Evolutionary conservation across 495 filamentous ascomycete species (phyloP), one percentile per base, ranked within the genome.

Genomic region (Xylaria palmicola): DNA sequence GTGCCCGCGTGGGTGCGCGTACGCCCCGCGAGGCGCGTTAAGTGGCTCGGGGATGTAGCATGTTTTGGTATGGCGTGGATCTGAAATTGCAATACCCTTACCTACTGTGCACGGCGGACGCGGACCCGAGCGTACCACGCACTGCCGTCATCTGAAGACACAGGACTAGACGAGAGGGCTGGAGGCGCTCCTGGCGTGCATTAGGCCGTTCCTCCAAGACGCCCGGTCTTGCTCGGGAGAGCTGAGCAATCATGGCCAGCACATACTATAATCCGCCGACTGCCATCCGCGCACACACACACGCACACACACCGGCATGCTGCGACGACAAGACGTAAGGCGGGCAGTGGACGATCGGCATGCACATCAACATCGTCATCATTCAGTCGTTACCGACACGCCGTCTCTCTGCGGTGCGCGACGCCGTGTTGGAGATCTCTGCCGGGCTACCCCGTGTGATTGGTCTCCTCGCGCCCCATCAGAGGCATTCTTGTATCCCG

Each of bases 11-110:
- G 26, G 13, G 59, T 12, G 50, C 40, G 48, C 24, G 40, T 29
- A 34, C 40, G 40, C 50, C 40, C 43, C 43, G 26, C 15, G 44
- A 56, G 57, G 60, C 60, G 60, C 53, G 60, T 62, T 56, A 62
- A 62, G 52, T 62, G 60, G 43, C 24, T 57, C 41, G 48, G 39
- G 12, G 26, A 48, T 37, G 24, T 57, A 60, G 34, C 47, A 52
- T 20, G 57, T 44, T 52, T 36, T 29, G 40, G 59, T 40, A 61
- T 61, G 59, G 49, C 34, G 50, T 56, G 53, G 37, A 39, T 26
- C 39, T 56, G 53, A 56, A 44, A 56, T 56, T 56, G 17, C 39
- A 17, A 27, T 34, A n/a, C 27, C 32, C 36, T 26, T 19, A 32
- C 49, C 29, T 54, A 54, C 50, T 54, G 50, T 54, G 50, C 50